phyloP scores from a whole-genome alignment of 257 asterid species.

The Handroanthus guayacan region DNA sequence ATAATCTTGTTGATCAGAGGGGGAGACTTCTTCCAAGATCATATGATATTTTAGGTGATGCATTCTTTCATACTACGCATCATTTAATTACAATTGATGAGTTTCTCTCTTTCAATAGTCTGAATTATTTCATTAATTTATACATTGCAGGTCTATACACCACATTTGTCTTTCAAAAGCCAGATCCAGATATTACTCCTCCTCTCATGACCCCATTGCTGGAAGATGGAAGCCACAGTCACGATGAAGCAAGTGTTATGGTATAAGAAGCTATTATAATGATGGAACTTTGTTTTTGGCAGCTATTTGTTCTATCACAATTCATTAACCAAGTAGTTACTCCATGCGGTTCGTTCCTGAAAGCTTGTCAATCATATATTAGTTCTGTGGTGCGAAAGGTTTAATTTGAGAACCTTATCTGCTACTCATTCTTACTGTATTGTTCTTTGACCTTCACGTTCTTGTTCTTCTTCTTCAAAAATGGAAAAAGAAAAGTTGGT shows the following conservation, averaged over 20 bases:
- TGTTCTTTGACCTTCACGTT: conserved; percentile 28
- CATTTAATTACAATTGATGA: conserved; percentile 21
- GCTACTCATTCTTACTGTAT: conserved; percentile 16
- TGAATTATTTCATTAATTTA: background rate
- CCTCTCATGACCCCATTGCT: conserved; percentile 86
- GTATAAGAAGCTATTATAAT: conserved; percentile 36
- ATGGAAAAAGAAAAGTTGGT: conserved; percentile 2
- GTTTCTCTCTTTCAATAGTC: conserved; percentile 11
- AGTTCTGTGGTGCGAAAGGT: conserved; percentile 24
- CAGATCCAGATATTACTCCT: conserved; percentile 87
- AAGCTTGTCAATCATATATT: background rate
- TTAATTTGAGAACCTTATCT: background rate
- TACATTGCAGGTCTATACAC: conserved; percentile 77
- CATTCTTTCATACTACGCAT: background rate
- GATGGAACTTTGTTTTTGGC: conserved; percentile 22
- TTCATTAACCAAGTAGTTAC: conserved; percentile 1
- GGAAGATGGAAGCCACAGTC: conserved; percentile 67
- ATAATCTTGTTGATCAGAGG: conserved; percentile 78
- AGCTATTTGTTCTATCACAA: conserved; percentile 22
- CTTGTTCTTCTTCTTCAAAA: background rate
- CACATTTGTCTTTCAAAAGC: conserved; percentile 89
- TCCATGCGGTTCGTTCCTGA: conserved; percentile 5
- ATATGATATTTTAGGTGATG: conserved; percentile 80
- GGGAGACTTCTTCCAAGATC: conserved; percentile 93
- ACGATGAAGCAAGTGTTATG: conserved; percentile 75